Base-by-base conservation (phyloP, 306 rosid species). In the Abrus pulchellus region DNA sequence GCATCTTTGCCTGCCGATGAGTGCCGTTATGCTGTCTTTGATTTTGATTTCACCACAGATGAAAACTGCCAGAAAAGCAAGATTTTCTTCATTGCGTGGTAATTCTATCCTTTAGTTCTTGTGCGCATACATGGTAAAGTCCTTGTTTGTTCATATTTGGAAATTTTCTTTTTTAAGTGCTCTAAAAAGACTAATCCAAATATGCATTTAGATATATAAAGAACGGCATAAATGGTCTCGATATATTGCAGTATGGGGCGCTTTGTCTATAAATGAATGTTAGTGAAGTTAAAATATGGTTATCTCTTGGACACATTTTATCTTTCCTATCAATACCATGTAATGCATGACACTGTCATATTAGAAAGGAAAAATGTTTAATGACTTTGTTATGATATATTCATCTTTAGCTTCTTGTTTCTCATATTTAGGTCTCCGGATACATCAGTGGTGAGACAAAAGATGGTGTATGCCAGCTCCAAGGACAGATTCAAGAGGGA, bases 31-130 rank as follows among this genome's bases (percentile, higher is more conserved):
- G 87, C 92, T 50, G 90, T 84, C 69, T 89, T 67, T 44, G 92
- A 89, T 82, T 86, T 89, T 30, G 89, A 89, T 68, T 89, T 84
- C 84, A 86, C 56, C 36, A 89, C 92, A 1, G 28, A 68, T 14
- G 92, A 89, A 76, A 89, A 89, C 70, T 33, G 48, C 66, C 90
- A 86, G 75, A 88, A 78, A 65, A 88, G 92, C 92, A 88, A 88
- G 86, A 88, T 89, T 72, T 86, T 84, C 79, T 89, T 89, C 70
- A 74, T 89, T 80, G 92, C 90, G 27, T 86, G 92, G 92, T 88
- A 85, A 77, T 73, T 73, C 73, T 1, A 13, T 68, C 29, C 45
- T 30, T 40, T 60, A 60, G 2, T 78, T 40, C 30, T 40, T 41
- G 10, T 7, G 9, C 2, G 36, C 54, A 14, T 36, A 38, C 28